phyloP scores from a whole-genome alignment of 2,329 filamentous ascomycete species.

The Neofusicoccum kwambonambiense region DNA sequence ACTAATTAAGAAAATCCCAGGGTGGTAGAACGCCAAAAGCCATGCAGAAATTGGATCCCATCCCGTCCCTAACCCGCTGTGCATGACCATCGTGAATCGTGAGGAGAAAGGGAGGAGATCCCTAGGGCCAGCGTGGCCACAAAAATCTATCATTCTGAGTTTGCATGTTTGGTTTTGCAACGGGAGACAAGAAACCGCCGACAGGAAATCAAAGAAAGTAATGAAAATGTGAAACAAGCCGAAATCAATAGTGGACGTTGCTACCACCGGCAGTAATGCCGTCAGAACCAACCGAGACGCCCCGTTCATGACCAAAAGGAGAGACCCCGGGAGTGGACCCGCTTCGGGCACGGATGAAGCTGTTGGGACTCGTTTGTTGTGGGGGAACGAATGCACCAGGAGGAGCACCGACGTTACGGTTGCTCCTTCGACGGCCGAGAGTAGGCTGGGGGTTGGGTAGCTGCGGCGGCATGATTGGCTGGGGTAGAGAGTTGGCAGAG shows the following conservation, averaged over 20 bases:
- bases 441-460: not conserved
- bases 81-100: slow-evolving; percentile 1
- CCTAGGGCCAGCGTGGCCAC: slow-evolving; percentile 6
- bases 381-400: slow-evolving; percentile 26
- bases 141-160: slow-evolving; percentile 7
- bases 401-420: slow-evolving; percentile 31
- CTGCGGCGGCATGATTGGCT: slow-evolving; percentile 25
- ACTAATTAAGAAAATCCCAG: not conserved
- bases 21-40: not conserved
- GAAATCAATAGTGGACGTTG: slow-evolving; percentile 15
- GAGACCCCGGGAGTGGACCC: slow-evolving; percentile 29
- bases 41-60: not conserved
- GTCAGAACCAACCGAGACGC: slow-evolving; percentile 21
- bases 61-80: not conserved
- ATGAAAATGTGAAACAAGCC: not conserved
- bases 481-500: slow-evolving; percentile 31
- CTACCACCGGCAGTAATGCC: slow-evolving; percentile 31
- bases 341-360: slow-evolving; percentile 31
- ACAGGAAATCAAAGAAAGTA: not conserved
- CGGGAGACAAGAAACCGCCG: not conserved
- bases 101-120: not conserved
- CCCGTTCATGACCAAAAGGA: slow-evolving; percentile 28
- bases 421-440: slow-evolving; percentile 35
- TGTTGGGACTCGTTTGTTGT: slow-evolving; percentile 29
- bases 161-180: not conserved